These are phyloP conservation scores for Solanum chilense DNA, from an alignment of 257 asterid genomes.

Conservation along the genomic window DNA sequence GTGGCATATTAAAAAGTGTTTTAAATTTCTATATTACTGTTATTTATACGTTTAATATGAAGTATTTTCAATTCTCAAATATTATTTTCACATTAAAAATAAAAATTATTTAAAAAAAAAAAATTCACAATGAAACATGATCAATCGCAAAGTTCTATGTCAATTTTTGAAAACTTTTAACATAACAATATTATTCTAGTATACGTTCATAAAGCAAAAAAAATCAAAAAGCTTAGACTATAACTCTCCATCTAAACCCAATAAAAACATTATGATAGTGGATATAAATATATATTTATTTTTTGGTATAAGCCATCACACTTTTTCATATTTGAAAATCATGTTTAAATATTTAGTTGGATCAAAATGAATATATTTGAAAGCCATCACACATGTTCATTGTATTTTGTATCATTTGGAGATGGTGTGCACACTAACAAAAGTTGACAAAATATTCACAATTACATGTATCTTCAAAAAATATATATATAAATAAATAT, in stretches of 20 bases:
- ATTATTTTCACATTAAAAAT: too few species aligned
- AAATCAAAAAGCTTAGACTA: not conserved
- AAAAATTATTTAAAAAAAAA: too few species aligned
- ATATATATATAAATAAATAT: too few species aligned
- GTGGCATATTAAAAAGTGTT: not conserved
- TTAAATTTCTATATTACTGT: not conserved
- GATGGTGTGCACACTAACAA: not conserved
- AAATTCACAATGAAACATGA: not conserved
- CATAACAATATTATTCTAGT: not conserved
- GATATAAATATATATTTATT: not conserved
- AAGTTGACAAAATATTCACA: not conserved
- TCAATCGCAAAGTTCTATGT: not conserved
- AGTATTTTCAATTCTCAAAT: too few species aligned
- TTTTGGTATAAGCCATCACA: not conserved
- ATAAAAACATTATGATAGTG: not conserved
- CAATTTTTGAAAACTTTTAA: not conserved
- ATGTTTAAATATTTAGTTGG: not conserved
- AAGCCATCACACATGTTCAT: not conserved
- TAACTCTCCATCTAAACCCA: not conserved
- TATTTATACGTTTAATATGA: not conserved
- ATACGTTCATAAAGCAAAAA: not conserved
- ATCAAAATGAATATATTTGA: not conserved
- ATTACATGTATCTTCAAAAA: not conserved
- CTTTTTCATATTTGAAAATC: not conserved
- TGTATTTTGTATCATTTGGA: not conserved